phyloP scores from a whole-genome alignment of 441 rosid genomes.

The Gossypium davidsonii region DNA sequence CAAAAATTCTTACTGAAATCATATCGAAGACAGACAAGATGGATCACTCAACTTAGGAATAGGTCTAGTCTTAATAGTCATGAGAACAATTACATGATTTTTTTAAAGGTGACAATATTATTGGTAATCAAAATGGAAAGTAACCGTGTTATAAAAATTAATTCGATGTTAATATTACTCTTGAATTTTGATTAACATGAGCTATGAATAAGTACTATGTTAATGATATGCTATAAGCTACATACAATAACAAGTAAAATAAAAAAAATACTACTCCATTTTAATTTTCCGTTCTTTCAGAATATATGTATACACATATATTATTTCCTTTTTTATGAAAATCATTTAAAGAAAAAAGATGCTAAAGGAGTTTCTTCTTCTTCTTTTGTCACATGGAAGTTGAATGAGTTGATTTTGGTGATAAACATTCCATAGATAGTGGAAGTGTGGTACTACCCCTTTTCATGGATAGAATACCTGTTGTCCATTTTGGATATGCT shows the following conservation, averaged over 20 bases:
- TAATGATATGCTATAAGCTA: background rate
- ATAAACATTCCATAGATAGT: constrained; percentile 6
- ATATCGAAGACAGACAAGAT: no score
- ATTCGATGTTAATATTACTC: no score
- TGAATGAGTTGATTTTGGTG: constrained; percentile 1
- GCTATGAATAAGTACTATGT: background rate
- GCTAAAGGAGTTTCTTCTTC: background rate
- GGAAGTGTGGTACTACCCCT: background rate
- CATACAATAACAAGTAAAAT: no score
- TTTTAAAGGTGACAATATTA: no score
- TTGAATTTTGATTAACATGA: no score
- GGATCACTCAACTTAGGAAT: no score
- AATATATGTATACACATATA: background rate
- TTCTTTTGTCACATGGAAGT: constrained; percentile 9
- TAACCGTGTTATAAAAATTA: no score
- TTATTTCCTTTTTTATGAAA: background rate
- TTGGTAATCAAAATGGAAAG: no score
- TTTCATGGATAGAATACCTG: background rate
- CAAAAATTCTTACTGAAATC: no score
- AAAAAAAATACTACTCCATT: background rate
- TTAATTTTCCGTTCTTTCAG: background rate
- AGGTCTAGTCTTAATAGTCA: no score
- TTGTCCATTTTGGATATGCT: background rate
- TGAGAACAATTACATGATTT: no score
- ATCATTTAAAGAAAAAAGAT: background rate